A percentile compares a stretch with the other conserved stretches of the same genome.
Conservation (phyloP, 192 early-diverging fungal species). For the Kappamyces sp. region DNA sequence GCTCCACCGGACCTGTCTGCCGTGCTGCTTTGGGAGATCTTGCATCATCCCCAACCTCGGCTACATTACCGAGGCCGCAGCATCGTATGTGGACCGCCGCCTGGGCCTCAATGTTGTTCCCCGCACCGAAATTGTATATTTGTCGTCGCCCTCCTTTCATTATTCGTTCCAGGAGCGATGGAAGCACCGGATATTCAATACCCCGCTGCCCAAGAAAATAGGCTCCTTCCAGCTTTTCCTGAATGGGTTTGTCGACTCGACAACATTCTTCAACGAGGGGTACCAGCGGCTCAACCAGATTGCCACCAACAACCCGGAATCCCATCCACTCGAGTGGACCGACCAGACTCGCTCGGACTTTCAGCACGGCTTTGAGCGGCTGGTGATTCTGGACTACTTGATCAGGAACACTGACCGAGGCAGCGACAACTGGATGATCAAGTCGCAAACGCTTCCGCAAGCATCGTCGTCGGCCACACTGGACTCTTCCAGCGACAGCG, state of each 20-base stretch:
- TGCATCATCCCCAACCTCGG: slow-evolving; percentile 86
- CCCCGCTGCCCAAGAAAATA: slow-evolving; percentile 65
- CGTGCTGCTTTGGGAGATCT: slow-evolving; percentile 82
- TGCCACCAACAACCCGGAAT: not conserved
- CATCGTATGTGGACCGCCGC: slow-evolving; percentile 70
- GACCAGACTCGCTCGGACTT: slow-evolving; percentile 40
- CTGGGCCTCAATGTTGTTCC: slow-evolving; percentile 78
- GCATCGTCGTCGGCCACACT: slow-evolving; percentile 16
- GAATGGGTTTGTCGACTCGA: slow-evolving; percentile 76
- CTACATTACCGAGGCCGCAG: slow-evolving; percentile 84
- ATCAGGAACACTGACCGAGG: slow-evolving; percentile 83
- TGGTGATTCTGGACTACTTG: slow-evolving; percentile 82
- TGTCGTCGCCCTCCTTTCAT: slow-evolving; percentile 71
- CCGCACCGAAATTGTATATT: slow-evolving; percentile 66
- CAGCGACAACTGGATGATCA: slow-evolving; percentile 79
- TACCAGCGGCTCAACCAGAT: slow-evolving; percentile 33
- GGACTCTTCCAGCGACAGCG: slow-evolving; percentile 6
- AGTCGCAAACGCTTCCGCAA: slow-evolving; percentile 25
- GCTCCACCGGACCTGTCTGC: slow-evolving; percentile 80
- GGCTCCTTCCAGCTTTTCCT: slow-evolving; percentile 85
- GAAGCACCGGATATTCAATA: slow-evolving; percentile 28
- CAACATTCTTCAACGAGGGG: slow-evolving; percentile 67
- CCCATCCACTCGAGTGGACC: slow-evolving; percentile 40
- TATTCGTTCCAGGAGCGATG: slow-evolving; percentile 58
- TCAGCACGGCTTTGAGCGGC: slow-evolving; percentile 67